A percentile compares a stretch with the other conserved stretches of the same genome.
These are phyloP conservation scores for Allium fistulosum DNA, from an alignment of 106 monocot species.

Conservation along the genomic window DNA sequence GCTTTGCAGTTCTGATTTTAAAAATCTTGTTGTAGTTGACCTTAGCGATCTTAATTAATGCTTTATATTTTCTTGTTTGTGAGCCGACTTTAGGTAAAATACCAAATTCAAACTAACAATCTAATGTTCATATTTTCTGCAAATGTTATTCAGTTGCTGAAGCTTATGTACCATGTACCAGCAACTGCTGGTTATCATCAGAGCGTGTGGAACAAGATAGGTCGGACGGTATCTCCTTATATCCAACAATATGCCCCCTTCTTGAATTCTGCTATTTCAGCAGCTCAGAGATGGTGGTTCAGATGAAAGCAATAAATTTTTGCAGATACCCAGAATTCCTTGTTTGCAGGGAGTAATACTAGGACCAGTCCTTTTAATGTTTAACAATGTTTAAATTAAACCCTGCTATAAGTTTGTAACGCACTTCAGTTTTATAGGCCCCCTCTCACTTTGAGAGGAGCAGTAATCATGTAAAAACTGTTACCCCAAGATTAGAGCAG, in stretches of 20 bases:
- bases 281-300: constrained; percentile 78
- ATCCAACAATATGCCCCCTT: constrained; percentile 50
- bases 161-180: constrained; percentile 87
- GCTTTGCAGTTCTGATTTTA: too few species aligned
- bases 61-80: not conserved
- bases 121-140: too few species aligned
- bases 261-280: constrained; percentile 43
- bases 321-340: not conserved
- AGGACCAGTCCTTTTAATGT: too few species aligned
- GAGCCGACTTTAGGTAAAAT: not conserved
- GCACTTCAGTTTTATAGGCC: too few species aligned
- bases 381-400: too few species aligned
- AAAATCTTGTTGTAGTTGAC: too few species aligned
- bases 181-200: constrained; percentile 51
- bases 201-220: constrained; percentile 54
- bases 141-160: constrained; percentile 47
- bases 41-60: not conserved
- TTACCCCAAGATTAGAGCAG: too few species aligned
- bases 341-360: too few species aligned
- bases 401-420: too few species aligned
- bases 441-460: too few species aligned
- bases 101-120: too few species aligned
- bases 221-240: constrained; percentile 35
- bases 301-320: constrained; percentile 14
- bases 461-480: too few species aligned